Base-by-base conservation (phyloP, 2,329 filamentous ascomycete species). In the Podosphaera fusca region DNA sequence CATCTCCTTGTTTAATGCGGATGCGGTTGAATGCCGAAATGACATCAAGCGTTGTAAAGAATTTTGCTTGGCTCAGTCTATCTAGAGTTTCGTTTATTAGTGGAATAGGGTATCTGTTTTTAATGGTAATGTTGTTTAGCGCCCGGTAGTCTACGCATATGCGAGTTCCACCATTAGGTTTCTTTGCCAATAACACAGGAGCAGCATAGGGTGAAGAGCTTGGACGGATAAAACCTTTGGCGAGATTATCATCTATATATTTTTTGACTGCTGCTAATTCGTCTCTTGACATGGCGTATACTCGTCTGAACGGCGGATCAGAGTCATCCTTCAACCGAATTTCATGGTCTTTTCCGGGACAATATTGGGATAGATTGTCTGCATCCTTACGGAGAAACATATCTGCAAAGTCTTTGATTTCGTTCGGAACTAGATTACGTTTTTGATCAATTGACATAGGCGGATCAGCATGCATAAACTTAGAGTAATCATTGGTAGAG, bases 81-180 rank as follows among this genome's bases (percentile, higher is more conserved):
- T 38, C 3, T 4, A 42, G 30, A 29, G 35, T 38, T 55, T 55
- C 52, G 29, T 42, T 42, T 12, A 55, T 38, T n/a, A 58, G 29
- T 42, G 53, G 53, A 7, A 56, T 38, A 2, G 45, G 53, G 33
- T 58, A 58, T 21, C 35, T 42, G 47, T 58, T 50, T 45, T 56
- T 58, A n/a, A 56, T 56, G 30, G 57, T 58, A 21, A 56, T 33
- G 1, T 12, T 31, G 34, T 58, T 58, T 6, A 58, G 54, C 21
- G 21, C 21, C 21, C 21, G 21, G 21, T 21, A 21, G 21, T 21
- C 21, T 21, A 21, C 21, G 21, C 21, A 21, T 21, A 21, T 21
- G 21, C 21, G 21, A 21, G 21, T 21, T 21, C 21, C 21, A 21
- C 21, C 21, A 21, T 21, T 21, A 21, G 21, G 21, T 21, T 21